Conservation (phyloP, 768 basidiomycete species). For the Boletus speciosus region DNA sequence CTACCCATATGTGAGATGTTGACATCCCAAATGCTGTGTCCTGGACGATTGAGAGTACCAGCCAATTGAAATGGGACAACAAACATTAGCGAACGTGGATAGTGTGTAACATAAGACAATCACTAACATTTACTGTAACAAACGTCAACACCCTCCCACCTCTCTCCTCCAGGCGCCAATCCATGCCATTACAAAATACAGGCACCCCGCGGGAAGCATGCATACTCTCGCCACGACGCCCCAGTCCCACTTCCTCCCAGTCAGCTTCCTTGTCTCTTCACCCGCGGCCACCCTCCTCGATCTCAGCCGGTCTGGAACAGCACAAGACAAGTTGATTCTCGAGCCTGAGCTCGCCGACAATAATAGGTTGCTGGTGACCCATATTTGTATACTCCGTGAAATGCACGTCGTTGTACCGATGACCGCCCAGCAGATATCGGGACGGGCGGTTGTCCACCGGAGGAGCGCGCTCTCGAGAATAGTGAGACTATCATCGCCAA, state of each 20-base stretch:
- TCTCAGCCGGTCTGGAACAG: constrained; percentile 22
- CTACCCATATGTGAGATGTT: neutral
- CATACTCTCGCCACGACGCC: constrained; percentile 64
- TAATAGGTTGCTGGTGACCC: constrained; percentile 89
- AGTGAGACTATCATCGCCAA: constrained; percentile 1
- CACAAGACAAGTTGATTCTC: constrained; percentile 1
- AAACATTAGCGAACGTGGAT: neutral
- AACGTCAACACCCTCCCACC: constrained; percentile 20
- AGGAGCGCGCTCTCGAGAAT: constrained; percentile 29
- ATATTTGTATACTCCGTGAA: constrained; percentile 83
- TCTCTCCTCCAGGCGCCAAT: constrained; percentile 42
- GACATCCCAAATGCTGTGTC: neutral
- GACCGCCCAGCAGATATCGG: constrained; percentile 85
- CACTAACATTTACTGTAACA: neutral
- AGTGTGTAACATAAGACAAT: neutral
- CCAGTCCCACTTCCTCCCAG: constrained; percentile 80
- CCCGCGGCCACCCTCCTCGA: constrained; percentile 12
- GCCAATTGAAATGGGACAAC: too few species aligned
- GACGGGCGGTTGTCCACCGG: constrained; percentile 53
- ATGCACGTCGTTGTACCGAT: constrained; percentile 87
- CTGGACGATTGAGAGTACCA: too few species aligned
- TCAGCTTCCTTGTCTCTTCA: constrained; percentile 25
- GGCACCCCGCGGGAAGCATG: constrained; percentile 64
- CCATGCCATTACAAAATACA: constrained; percentile 85
- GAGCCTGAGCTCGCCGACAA: constrained; percentile 6